These are phyloP conservation scores for Metschnikowia cerradonensis DNA, from an alignment of 805 yeast genomes.

Conservation along the genomic window DNA sequence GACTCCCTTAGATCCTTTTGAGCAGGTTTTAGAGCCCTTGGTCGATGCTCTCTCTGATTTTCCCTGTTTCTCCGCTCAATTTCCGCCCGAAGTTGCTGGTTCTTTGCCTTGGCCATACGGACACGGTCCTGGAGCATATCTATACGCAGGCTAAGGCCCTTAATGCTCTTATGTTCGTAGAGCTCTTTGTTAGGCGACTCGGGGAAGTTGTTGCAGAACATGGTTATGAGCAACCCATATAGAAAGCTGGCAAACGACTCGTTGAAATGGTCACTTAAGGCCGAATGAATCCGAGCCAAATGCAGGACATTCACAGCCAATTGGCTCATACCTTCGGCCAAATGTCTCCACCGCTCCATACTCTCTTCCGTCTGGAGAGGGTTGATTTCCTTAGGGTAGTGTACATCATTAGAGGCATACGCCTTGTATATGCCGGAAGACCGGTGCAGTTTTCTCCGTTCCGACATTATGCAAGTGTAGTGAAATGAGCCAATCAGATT, in stretches of 20 bases:
- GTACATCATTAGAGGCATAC: constrained; percentile 28
- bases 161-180: constrained; percentile 28
- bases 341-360: constrained; percentile 35
- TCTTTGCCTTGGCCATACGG: constrained; percentile 17
- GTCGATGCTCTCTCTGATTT: too few species aligned
- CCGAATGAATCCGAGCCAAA: constrained; percentile 57
- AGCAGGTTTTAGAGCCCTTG: too few species aligned
- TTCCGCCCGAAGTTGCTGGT: constrained; percentile 3
- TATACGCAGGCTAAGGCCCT: constrained; percentile 22
- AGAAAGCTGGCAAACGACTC: constrained; percentile 75
- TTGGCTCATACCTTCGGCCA: constrained; percentile 45
- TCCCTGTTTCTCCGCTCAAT: neutral
- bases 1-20: neutral
- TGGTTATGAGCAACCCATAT: constrained; percentile 78
- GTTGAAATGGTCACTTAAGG: constrained; percentile 57
- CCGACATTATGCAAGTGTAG: neutral
- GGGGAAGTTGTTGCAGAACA: constrained; percentile 80
- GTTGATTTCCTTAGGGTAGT: constrained; percentile 40
- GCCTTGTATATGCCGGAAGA: constrained; percentile 21
- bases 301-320: constrained; percentile 57
- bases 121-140: constrained; percentile 20
- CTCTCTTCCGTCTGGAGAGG: constrained; percentile 41
- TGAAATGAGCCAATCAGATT: neutral
- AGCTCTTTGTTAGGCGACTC: constrained; percentile 34
- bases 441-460: constrained; percentile 21